Conservation (phyloP, 2,329 filamentous ascomycete genomes). For the Stachybotrys chlorohalonatus region DNA sequence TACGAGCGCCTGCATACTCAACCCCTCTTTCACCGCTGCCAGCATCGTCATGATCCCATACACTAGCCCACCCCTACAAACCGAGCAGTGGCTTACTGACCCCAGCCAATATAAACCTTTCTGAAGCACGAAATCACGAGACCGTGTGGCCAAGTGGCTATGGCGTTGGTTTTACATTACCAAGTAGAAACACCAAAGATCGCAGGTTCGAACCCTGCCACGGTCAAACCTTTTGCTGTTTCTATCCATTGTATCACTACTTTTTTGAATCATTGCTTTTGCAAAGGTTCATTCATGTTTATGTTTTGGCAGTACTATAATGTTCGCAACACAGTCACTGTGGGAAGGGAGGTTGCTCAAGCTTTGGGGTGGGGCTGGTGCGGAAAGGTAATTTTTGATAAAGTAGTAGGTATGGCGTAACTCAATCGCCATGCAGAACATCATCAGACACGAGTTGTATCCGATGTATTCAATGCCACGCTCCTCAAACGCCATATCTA, state of each 20-base stretch:
- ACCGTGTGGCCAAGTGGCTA: not conserved
- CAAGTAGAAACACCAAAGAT: not conserved
- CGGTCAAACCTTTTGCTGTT: not conserved
- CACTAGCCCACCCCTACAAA: not conserved
- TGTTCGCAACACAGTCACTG: too few species aligned
- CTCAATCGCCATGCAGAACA: not conserved
- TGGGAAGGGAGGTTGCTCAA: too few species aligned
- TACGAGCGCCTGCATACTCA: not conserved
- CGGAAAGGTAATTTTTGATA: too few species aligned
- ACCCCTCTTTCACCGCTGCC: not conserved
- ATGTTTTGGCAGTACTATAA: too few species aligned
- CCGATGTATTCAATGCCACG: slow-evolving; percentile 10
- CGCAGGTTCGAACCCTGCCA: not conserved
- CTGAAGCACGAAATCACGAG: not conserved
- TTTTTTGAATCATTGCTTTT: not conserved
- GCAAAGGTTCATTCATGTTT: not conserved
- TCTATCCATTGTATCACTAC: not conserved
- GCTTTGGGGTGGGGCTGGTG: too few species aligned
- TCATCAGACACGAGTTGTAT: not conserved
- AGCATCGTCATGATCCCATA: not conserved
- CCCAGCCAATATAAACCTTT: not conserved
- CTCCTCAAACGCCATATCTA: slow-evolving; percentile 18
- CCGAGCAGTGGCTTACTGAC: not conserved
- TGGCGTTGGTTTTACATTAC: not conserved
- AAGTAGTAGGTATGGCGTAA: not conserved